These are phyloP conservation scores for Chamaenerion angustifolium DNA, from an alignment of 345 rosid genomes.

Conservation along the genomic window DNA sequence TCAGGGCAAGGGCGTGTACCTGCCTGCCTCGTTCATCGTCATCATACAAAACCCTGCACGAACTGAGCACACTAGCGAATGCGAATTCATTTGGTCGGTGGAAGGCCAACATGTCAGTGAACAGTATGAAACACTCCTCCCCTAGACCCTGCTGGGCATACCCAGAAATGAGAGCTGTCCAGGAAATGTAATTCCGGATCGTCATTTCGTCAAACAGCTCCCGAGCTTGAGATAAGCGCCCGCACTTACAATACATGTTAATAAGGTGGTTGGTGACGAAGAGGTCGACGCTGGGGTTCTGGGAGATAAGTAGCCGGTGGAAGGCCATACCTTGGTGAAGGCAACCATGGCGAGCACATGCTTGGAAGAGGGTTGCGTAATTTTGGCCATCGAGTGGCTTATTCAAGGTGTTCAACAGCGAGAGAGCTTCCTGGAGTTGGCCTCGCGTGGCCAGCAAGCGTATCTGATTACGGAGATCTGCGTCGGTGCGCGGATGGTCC, in stretches of 20 bases:
- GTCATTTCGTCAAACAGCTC: slow-evolving; percentile 58
- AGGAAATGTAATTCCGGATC: slow-evolving; percentile 54
- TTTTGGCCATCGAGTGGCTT: slow-evolving; percentile 17
- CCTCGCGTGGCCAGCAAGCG: slow-evolving; percentile 22
- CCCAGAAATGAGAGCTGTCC: slow-evolving; percentile 68
- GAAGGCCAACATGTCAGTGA: slow-evolving; percentile 41
- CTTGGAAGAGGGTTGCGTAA: slow-evolving; percentile 50
- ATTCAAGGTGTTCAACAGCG: slow-evolving; percentile 15
- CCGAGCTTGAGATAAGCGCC: slow-evolving; percentile 34
- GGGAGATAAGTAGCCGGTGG: slow-evolving; percentile 37
- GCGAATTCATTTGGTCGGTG: slow-evolving; percentile 62
- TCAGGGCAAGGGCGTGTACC: slow-evolving; percentile 54
- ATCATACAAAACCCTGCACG: slow-evolving; percentile 17
- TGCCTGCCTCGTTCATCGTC: slow-evolving; percentile 33
- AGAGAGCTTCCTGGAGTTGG: slow-evolving; percentile 32
- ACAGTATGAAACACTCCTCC: slow-evolving; percentile 31
- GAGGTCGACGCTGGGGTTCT: slow-evolving; percentile 12
- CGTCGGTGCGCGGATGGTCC: background rate
- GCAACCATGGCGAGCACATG: slow-evolving; percentile 43
- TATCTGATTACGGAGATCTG: slow-evolving; percentile 12
- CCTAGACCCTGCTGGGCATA: slow-evolving; percentile 39
- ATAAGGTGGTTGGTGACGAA: slow-evolving; percentile 50
- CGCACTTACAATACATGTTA: slow-evolving; percentile 48
- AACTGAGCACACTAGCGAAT: slow-evolving; percentile 51
- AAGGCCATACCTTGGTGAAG: slow-evolving; percentile 36